A percentile compares a stretch with the other conserved stretches of the same genome.
Evolutionary conservation across 2,329 filamentous ascomycete species (phyloP).

Genomic region (Fonsecaea multimorphosa): DNA sequence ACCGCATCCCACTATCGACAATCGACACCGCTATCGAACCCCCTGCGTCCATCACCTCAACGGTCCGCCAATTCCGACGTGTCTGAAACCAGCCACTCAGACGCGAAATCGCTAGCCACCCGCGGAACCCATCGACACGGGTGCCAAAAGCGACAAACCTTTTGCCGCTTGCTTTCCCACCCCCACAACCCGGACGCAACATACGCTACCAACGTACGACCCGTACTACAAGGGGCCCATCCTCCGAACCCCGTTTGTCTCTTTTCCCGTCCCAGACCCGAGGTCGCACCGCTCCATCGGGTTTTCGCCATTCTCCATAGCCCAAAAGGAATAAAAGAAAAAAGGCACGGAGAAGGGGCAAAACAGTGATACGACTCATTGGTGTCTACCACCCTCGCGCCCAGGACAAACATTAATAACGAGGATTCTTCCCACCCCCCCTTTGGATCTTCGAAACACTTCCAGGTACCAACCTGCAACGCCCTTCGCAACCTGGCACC

Average conservation of each 20-base stretch:
- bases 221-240: neutral
- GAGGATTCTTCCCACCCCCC: conserved; percentile 13
- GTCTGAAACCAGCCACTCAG: conserved; percentile 32
- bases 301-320: conserved; percentile 28
- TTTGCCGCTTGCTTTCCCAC: conserved; percentile 12
- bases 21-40: conserved; percentile 18
- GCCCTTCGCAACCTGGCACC: conserved; percentile 3
- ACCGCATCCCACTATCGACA: conserved; percentile 5
- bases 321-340: conserved; percentile 10
- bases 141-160: conserved; percentile 27
- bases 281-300: conserved; percentile 33
- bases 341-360: conserved; percentile 34
- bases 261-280: conserved; percentile 19
- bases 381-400: conserved; percentile 18
- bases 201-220: conserved; percentile 3
- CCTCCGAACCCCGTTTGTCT: conserved; percentile 1
- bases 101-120: conserved; percentile 21
- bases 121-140: conserved; percentile 31
- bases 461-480: neutral
- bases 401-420: conserved; percentile 20
- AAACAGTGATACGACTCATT: conserved; percentile 18
- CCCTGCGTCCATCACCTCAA: conserved; percentile 32
- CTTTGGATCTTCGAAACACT: conserved; percentile 14
- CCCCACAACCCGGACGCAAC: conserved; percentile 26
- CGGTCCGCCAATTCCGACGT: conserved; percentile 16